Base-by-base conservation (phyloP, 2,329 filamentous ascomycete species). In the Sporothrix phasma region DNA sequence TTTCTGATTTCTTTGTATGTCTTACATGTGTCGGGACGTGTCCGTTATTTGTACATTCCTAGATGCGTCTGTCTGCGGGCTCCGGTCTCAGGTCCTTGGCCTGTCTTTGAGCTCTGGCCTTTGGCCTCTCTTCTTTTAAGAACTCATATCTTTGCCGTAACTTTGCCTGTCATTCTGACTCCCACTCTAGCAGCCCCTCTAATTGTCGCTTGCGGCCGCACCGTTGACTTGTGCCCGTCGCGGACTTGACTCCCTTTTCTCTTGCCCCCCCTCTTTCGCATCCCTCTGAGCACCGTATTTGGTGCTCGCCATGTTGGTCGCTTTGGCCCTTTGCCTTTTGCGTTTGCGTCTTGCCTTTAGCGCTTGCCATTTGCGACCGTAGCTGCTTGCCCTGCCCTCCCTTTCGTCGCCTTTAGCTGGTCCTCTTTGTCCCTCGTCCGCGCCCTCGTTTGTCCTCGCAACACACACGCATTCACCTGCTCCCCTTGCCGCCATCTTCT, bases 21-120 rank as follows among this genome's bases (percentile, higher is more conserved):
- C 24, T 49, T 13, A 31, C 34, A 41, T 31, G 37, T 29, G 43
- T 51, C 15, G 64, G 64, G 47, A 43, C 24, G 17, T 43, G 43
- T 29, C 56, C 58, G 47, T 64, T 66, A 64, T 66, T 34, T 66
- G 64, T 64, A 61, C 61, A 39, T 41, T 63, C 56, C 63, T 54
- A 31, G 31, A 15, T 39, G n/a, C 34, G 22, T 37, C 34, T 37
- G 24, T 29, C 46, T 49, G 2, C 7, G 6, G 46, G 15, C 24
- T 49, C 19, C 22, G 15, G 43, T 46, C 43, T 46, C 4, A 10
- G 8, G 13, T 37, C 8, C 13, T 11, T 37, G 34, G 34, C 15
- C 34, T 15, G 34, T 37, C 34, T 37, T 10, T 37, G 11, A 13
- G 3, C 34, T 37, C 8, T 37, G 34, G 34, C 13, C 34, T 37